Evolutionary conservation across 441 rosid genomes (phyloP).

Genomic region (Metrosideros polymorpha): DNA sequence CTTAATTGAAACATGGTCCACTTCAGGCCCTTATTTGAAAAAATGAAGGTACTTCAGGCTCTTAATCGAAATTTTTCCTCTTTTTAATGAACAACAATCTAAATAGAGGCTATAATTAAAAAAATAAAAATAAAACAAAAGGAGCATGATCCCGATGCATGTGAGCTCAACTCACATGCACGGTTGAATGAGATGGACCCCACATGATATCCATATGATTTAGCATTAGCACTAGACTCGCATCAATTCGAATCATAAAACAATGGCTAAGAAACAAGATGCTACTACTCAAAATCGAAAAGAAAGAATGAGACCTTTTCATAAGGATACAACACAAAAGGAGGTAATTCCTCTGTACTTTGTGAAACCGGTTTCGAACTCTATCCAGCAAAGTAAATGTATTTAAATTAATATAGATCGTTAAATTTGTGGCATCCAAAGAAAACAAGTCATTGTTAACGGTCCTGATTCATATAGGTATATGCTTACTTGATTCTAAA

Average conservation of each 20-base stretch:
- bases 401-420: background rate
- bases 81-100: too few relatives aligned
- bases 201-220: background rate
- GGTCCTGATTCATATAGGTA: background rate
- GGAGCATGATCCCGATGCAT: background rate
- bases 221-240: background rate
- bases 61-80: too few relatives aligned
- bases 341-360: background rate
- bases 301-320: background rate
- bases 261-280: background rate
- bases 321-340: background rate
- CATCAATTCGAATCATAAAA: background rate
- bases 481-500: background rate
- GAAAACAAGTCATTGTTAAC: background rate
- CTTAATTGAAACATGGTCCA: too few relatives aligned
- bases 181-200: background rate
- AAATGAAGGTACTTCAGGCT: too few relatives aligned
- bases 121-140: too few relatives aligned
- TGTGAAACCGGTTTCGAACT: background rate
- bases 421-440: background rate
- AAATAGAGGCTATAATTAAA: too few relatives aligned
- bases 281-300: background rate
- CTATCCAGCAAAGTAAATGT: background rate
- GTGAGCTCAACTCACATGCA: background rate
- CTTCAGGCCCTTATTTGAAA: too few relatives aligned